Evolutionary conservation across 192 early-diverging fungal genomes (phyloP).

Genomic region (Podochytrium sp.): DNA sequence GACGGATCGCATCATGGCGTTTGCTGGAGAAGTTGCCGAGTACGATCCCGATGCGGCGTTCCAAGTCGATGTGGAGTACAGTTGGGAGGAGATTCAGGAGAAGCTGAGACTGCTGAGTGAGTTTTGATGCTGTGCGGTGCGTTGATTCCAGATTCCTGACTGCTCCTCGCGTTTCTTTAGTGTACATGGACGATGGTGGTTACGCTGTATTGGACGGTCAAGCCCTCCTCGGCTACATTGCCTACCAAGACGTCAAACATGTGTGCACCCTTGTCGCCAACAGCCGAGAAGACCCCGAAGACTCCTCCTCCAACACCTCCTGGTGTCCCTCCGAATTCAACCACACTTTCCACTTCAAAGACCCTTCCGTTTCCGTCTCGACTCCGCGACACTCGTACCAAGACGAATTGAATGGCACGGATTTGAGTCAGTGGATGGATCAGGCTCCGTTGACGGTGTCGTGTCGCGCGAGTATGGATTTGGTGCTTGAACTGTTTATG

Average conservation of each 20-base stretch:
- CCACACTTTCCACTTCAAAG: neutral
- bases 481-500: slow-evolving; percentile 83
- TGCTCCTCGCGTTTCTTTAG: slow-evolving; percentile 11
- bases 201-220: slow-evolving; percentile 71
- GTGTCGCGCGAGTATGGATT: slow-evolving; percentile 76
- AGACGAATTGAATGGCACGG: neutral
- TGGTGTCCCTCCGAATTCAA: neutral
- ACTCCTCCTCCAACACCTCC: neutral
- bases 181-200: slow-evolving; percentile 73
- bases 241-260: slow-evolving; percentile 73
- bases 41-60: slow-evolving; percentile 32
- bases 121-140: neutral
- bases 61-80: slow-evolving; percentile 65
- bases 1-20: slow-evolving; percentile 67
- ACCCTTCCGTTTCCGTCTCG: neutral
- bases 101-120: slow-evolving; percentile 56
- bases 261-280: slow-evolving; percentile 30
- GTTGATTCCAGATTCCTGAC: neutral
- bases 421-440: slow-evolving; percentile 51
- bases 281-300: neutral
- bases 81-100: slow-evolving; percentile 56
- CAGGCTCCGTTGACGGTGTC: slow-evolving; percentile 80
- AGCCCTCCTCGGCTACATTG: slow-evolving; percentile 59
- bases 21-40: slow-evolving; percentile 57
- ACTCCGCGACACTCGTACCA: neutral